Evolutionary conservation across 345 rosid genomes (phyloP).

Genomic region (Firmiana major): DNA sequence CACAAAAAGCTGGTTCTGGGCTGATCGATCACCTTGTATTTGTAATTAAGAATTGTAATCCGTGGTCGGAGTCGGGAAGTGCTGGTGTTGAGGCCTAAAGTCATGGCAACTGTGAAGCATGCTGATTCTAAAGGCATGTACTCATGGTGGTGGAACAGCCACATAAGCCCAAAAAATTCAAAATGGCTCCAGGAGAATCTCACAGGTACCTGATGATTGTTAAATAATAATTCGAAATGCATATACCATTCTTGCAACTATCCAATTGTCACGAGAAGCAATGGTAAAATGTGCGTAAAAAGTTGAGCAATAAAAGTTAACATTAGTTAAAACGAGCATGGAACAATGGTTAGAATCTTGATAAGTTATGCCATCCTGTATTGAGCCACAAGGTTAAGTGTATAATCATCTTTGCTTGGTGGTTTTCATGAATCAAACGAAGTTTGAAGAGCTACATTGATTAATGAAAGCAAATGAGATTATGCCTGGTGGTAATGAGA

Average conservation of each 20-base stretch:
- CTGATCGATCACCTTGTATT: background rate
- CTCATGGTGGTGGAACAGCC: constrained; percentile 99
- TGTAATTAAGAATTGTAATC: background rate
- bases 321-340: background rate
- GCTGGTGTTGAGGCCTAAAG: constrained; percentile 22
- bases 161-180: constrained; percentile 87
- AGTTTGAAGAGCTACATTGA: constrained; percentile 3
- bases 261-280: no score
- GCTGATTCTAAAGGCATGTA: constrained; percentile 60
- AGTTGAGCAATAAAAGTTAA: background rate
- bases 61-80: constrained; percentile 13
- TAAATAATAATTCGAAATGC: background rate
- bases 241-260: background rate
- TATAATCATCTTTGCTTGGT: background rate
- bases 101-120: constrained; percentile 44
- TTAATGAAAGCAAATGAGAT: background rate
- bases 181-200: constrained; percentile 98
- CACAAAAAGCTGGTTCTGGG: background rate
- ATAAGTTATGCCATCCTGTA: background rate
- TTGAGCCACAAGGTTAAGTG: background rate
- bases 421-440: background rate
- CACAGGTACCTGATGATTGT: constrained; percentile 51
- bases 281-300: background rate
- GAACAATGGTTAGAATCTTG: background rate
- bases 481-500: background rate